Evolutionary conservation across 345 rosid genomes (phyloP).

Genomic region (Eutrema yunnanense): DNA sequence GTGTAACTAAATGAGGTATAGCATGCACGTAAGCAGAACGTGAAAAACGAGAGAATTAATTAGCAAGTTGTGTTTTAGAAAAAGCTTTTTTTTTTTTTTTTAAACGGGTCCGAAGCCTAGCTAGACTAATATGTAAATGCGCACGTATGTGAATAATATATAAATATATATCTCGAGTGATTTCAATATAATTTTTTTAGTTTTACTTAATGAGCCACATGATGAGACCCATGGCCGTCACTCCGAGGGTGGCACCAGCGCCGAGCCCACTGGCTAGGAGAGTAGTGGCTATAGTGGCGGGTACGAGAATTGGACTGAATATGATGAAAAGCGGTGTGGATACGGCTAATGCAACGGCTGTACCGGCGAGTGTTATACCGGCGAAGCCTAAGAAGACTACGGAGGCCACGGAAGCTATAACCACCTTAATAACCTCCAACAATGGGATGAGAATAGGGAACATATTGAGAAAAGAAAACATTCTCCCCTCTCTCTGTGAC

Average conservation of each 20-base stretch:
- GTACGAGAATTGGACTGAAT: conserved; percentile 83
- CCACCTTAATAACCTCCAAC: conserved; percentile 17
- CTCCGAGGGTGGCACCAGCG: conserved; percentile 48
- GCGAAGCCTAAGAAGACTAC: conserved; percentile 59
- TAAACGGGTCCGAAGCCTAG: background rate
- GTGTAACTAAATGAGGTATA: background rate
- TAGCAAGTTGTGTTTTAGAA: background rate
- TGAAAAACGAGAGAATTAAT: background rate
- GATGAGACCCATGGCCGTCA: conserved; percentile 52
- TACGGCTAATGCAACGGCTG: conserved; percentile 56
- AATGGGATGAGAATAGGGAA: conserved; percentile 16
- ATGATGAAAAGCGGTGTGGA: conserved; percentile 69
- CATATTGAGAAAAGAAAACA: background rate
- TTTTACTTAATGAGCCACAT: conserved; percentile 60
- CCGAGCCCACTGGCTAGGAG: conserved; percentile 53
- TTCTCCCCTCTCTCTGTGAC: conserved; percentile 1
- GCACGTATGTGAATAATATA: background rate
- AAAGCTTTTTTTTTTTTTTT: background rate
- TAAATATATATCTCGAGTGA: background rate
- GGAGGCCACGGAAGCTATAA: conserved; percentile 52
- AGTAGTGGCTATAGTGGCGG: conserved; percentile 46
- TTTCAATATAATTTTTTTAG: background rate
- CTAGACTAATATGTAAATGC: background rate
- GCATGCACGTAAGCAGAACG: background rate
- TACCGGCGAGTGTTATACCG: conserved; percentile 46